Evolutionary conservation across 331 rosid genomes (phyloP).

Genomic region (Cydonia oblonga): DNA sequence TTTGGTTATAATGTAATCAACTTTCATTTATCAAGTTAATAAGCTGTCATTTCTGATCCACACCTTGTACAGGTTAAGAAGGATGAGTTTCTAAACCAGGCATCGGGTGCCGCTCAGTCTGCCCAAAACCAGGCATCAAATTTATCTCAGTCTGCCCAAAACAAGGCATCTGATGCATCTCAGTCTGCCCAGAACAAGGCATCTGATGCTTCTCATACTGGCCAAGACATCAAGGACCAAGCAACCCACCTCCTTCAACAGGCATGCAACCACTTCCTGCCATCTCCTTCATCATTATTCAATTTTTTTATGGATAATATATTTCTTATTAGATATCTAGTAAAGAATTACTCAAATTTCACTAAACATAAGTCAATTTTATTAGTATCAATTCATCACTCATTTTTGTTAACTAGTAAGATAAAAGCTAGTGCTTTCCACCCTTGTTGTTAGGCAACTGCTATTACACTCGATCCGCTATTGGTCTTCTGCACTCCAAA

Average conservation of each 20-base stretch:
- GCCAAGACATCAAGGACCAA: constrained; percentile 22
- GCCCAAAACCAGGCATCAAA: background rate
- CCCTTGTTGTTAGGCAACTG: background rate
- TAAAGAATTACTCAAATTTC: background rate
- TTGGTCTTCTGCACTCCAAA: background rate
- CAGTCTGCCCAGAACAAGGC: background rate
- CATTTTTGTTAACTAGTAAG: background rate
- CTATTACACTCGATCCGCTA: background rate
- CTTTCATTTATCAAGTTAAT: background rate
- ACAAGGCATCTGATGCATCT: background rate
- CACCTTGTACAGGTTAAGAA: constrained; percentile 15
- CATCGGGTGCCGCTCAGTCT: background rate
- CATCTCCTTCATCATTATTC: background rate
- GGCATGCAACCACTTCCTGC: constrained; percentile 7
- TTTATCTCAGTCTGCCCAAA: background rate
- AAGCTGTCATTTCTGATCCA: background rate
- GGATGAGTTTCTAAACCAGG: constrained; percentile 25
- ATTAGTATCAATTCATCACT: background rate
- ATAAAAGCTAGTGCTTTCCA: background rate
- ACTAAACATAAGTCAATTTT: background rate
- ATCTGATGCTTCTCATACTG: background rate
- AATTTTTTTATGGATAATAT: background rate
- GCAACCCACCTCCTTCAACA: constrained; percentile 42
- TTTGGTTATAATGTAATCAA: background rate
- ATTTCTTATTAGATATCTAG: background rate